Conservation (phyloP, 208 protist genomes). For the Trypanosoma lewisi region DNA sequence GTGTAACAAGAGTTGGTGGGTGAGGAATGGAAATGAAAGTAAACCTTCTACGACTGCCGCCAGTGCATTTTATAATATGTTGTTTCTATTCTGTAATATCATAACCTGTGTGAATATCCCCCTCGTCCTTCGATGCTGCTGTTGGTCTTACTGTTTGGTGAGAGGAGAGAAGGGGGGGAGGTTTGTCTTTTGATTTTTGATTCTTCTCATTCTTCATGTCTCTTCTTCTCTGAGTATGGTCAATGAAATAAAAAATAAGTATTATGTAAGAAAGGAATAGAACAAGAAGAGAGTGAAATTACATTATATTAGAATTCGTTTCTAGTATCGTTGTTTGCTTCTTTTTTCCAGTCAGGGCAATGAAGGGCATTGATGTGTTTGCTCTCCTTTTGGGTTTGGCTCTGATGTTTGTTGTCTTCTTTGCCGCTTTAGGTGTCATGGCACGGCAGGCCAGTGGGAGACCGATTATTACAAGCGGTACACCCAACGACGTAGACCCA, state of each 20-base stretch:
- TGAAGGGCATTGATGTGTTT: conserved; percentile 24
- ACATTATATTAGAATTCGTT: too few species aligned
- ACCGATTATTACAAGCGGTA: neutral
- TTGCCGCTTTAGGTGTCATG: conserved; percentile 18
- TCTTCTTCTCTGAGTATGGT: neutral
- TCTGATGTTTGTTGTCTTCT: conserved; percentile 26
- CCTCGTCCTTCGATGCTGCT: neutral
- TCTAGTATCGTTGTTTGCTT: too few species aligned
- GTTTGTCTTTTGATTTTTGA: neutral
- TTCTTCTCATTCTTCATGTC: neutral
- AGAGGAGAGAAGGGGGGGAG: neutral
- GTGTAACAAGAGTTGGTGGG: neutral
- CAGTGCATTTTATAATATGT: neutral
- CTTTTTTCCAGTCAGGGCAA: too few species aligned
- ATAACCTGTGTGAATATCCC: neutral
- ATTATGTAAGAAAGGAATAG: neutral
- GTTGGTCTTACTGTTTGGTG: too few species aligned
- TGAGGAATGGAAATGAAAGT: neutral
- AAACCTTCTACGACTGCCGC: neutral
- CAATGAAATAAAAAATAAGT: too few species aligned
- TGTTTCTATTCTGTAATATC: neutral
- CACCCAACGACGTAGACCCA: neutral
- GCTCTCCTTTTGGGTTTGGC: conserved; percentile 21
- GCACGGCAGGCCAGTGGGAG: conserved; percentile 4
- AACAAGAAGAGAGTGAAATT: too few species aligned